phyloP scores from a whole-genome alignment of 192 early-diverging fungal species.

The Coemansia sp. region DNA sequence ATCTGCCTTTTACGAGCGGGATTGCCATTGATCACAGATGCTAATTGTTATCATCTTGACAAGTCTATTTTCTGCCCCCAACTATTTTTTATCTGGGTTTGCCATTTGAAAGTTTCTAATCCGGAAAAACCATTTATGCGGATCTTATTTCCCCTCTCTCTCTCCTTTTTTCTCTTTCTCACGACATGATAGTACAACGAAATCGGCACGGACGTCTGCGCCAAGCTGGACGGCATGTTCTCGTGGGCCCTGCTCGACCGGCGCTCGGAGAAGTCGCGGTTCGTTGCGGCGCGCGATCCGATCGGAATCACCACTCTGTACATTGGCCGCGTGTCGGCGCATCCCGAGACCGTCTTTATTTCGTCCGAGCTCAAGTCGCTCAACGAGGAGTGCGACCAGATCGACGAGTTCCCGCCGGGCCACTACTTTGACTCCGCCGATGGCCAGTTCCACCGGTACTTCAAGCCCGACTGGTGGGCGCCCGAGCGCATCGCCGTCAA shows the following conservation, averaged over 20 bases:
- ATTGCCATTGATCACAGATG: too few relatives aligned
- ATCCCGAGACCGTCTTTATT: slow-evolving; percentile 88
- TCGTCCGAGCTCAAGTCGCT: slow-evolving; percentile 94
- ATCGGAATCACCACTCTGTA: slow-evolving; percentile 98
- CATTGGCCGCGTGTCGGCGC: slow-evolving; percentile 79
- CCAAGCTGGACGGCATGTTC: slow-evolving; percentile 95
- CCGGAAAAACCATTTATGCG: neutral
- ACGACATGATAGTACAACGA: slow-evolving; percentile 71
- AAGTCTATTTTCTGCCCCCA: too few relatives aligned
- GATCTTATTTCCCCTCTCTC: too few relatives aligned
- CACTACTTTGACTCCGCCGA: slow-evolving; percentile 83
- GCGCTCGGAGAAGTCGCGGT: slow-evolving; percentile 63
- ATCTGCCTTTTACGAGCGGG: too few relatives aligned
- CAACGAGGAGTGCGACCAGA: slow-evolving; percentile 96
- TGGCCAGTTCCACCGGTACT: slow-evolving; percentile 79
- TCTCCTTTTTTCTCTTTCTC: neutral
- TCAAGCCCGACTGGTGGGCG: slow-evolving; percentile 87
- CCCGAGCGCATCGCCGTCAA: slow-evolving; percentile 40
- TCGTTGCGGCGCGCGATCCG: slow-evolving; percentile 94
- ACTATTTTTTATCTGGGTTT: too few relatives aligned
- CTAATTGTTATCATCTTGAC: too few relatives aligned
- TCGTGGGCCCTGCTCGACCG: slow-evolving; percentile 89
- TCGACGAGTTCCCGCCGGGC: slow-evolving; percentile 96
- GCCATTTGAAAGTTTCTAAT: slow-evolving; percentile 7
- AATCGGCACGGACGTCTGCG: slow-evolving; percentile 75